phyloP scores from a whole-genome alignment of 805 yeast species.

The Kazachstania viticola region DNA sequence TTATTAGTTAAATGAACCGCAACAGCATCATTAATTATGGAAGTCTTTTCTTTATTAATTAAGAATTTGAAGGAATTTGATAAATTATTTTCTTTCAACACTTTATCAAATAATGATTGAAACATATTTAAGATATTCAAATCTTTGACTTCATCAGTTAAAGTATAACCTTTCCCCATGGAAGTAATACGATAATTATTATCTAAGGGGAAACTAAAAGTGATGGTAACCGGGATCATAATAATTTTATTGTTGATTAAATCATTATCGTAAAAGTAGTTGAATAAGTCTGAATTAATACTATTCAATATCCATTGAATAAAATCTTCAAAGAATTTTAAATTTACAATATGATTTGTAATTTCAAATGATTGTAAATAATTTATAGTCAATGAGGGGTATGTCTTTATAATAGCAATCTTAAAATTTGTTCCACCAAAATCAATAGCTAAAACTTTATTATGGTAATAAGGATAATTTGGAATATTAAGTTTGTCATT shows the following conservation, averaged over 20 bases:
- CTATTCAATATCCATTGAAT: constrained; percentile 9
- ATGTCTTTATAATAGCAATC: constrained; percentile 10
- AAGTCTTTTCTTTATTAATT: constrained; percentile 29
- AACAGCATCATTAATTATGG: constrained; percentile 51
- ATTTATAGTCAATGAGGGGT: constrained; percentile 7
- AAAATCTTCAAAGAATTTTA: constrained; percentile 11
- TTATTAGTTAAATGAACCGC: constrained; percentile 49
- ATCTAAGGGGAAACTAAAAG: constrained; percentile 26
- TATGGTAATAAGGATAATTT: constrained; percentile 1
- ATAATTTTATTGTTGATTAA: constrained; percentile 1
- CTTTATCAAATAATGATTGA: constrained; percentile 23
- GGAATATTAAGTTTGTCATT: background rate
- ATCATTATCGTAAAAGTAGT: constrained; percentile 10
- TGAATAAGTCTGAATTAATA: constrained; percentile 8
- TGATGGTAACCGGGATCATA: constrained; percentile 21
- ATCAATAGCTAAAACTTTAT: constrained; percentile 15
- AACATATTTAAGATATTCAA: constrained; percentile 34
- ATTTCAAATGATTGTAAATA: constrained; percentile 7
- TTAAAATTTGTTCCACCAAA: constrained; percentile 23
- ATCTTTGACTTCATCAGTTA: constrained; percentile 33
- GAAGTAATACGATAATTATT: constrained; percentile 27
- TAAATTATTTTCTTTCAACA: background rate
- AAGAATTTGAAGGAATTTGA: constrained; percentile 20
- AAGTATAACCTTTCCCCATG: constrained; percentile 51
- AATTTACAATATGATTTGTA: constrained; percentile 8